Evolutionary conservation across 768 basidiomycete genomes (phyloP).

Genomic region (Lactarius hengduanensis): DNA sequence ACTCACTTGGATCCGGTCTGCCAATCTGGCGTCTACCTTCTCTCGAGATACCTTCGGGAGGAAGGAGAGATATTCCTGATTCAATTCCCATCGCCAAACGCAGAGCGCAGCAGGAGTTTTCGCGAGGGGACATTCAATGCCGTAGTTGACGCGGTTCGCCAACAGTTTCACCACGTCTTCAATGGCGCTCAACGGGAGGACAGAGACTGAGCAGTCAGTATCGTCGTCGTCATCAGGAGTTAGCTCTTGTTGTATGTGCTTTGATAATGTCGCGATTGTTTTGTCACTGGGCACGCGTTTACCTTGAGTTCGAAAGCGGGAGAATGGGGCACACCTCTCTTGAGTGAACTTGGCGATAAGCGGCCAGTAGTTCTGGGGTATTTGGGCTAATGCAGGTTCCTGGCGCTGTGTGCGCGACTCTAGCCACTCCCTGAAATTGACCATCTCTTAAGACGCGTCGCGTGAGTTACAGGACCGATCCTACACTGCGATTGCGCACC

Average conservation of each 20-base stretch:
- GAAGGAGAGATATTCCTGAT: conserved; percentile 54
- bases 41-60: conserved; percentile 65
- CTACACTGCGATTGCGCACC: conserved; percentile 43
- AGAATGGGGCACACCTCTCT: conserved; percentile 61
- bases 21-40: conserved; percentile 56
- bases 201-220: conserved; percentile 38
- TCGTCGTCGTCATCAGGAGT: conserved; percentile 64
- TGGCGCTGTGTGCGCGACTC: conserved; percentile 50
- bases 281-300: conserved; percentile 61
- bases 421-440: conserved; percentile 73
- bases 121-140: conserved; percentile 55
- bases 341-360: conserved; percentile 80
- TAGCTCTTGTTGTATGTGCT: conserved; percentile 67
- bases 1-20: conserved; percentile 65
- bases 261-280: conserved; percentile 57
- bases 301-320: background rate
- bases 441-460: conserved; percentile 52
- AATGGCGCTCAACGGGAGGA: conserved; percentile 47
- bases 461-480: background rate
- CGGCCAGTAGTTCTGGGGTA: conserved; percentile 70
- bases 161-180: conserved; percentile 64
- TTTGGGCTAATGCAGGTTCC: conserved; percentile 49
- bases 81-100: conserved; percentile 88
- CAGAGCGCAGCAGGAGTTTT: conserved; percentile 63
- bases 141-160: conserved; percentile 77